A percentile compares a stretch with the other conserved stretches of the same genome.
Evolutionary conservation across 257 asterid genomes (phyloP).

Genomic region (Plectranthus barbatus): DNA sequence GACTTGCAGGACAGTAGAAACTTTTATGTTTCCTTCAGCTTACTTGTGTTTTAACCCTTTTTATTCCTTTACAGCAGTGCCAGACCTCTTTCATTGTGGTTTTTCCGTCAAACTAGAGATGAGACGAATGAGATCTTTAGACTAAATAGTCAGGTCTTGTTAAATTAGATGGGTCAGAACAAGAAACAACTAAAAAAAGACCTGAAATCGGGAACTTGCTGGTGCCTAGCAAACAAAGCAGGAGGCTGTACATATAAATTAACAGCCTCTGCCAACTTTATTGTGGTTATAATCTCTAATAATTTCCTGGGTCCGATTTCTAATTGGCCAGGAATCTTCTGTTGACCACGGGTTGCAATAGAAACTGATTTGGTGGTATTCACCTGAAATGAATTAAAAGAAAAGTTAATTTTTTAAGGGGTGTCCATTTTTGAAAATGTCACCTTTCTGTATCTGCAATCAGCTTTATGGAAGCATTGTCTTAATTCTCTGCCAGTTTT

Average conservation of each 20-base stretch:
- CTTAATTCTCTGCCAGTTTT: background rate
- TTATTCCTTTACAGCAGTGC: background rate
- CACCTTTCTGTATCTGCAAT: background rate
- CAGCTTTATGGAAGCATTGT: background rate
- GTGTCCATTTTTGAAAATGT: background rate
- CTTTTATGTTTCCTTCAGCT: background rate
- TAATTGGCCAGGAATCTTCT: constrained; percentile 2
- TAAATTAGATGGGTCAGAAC: constrained; percentile 5
- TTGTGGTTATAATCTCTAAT: background rate
- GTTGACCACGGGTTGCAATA: background rate
- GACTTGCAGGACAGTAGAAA: background rate
- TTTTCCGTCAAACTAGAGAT: background rate
- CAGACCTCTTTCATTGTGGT: background rate
- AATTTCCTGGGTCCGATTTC: background rate
- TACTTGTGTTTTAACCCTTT: background rate
- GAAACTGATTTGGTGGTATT: background rate
- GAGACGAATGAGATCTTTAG: background rate
- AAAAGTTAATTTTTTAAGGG: background rate
- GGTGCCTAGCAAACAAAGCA: background rate
- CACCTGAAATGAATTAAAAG: background rate
- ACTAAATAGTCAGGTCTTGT: background rate
- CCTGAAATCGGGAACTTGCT: background rate
- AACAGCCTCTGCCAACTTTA: background rate
- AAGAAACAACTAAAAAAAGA: background rate
- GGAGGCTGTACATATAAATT: background rate